phyloP scores from a whole-genome alignment of 2,329 filamentous ascomycete species.

The Endoconidiophora polonica region DNA sequence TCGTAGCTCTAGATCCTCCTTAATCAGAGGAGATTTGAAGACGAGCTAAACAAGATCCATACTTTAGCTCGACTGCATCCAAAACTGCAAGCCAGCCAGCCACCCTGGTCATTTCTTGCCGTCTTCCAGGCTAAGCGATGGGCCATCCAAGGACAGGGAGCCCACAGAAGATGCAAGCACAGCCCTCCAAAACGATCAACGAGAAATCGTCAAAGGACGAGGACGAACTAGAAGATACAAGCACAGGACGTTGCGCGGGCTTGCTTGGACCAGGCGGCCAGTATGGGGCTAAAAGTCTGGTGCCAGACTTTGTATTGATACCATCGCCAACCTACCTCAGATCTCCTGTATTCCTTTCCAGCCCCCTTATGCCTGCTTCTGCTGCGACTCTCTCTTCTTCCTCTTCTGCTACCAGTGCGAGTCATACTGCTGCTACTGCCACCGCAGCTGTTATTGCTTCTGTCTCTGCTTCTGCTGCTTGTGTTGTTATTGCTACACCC shows the following conservation, averaged over 20 bases:
- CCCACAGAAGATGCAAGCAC: background rate
- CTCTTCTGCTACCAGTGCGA: conserved; percentile 1
- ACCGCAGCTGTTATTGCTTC: background rate
- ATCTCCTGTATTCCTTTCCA: conserved; percentile 8
- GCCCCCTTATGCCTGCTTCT: conserved; percentile 11
- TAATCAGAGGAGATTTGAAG: no score
- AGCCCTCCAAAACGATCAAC: background rate
- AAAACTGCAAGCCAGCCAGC: no score
- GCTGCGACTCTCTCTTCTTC: conserved; percentile 4
- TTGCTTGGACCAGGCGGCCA: background rate
- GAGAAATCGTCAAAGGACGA: background rate
- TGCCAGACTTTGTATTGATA: background rate
- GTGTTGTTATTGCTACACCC: background rate
- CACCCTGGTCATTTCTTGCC: no score
- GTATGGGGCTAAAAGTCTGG: background rate
- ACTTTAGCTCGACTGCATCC: no score
- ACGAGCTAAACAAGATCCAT: no score
- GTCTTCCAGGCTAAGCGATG: background rate
- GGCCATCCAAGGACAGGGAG: background rate
- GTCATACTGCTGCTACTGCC: background rate
- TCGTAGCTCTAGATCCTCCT: no score
- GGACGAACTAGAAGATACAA: background rate
- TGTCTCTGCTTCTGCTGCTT: background rate
- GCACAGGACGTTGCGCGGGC: no score
- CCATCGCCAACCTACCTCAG: conserved; percentile 4